A percentile compares a stretch with the other conserved stretches of the same genome.
phyloP scores from a whole-genome alignment of 1,284 basidiomycete species.

The Cryptococcus sp. region DNA sequence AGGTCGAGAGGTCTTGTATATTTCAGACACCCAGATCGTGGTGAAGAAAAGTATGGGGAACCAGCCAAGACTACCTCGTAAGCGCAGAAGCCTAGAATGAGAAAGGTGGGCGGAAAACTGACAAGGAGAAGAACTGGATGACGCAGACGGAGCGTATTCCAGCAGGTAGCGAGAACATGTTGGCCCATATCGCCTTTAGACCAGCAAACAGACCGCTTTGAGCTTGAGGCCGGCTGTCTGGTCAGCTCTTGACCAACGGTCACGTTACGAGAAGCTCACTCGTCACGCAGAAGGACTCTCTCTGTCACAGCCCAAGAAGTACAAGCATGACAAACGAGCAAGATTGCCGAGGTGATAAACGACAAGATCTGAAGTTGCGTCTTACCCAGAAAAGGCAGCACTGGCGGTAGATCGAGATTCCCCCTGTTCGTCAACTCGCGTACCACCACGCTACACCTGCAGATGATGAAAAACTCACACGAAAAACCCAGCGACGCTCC shows the following conservation, averaged over 20 bases:
- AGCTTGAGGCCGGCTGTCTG: conserved; percentile 38
- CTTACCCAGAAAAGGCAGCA: conserved; percentile 62
- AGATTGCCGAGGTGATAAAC: conserved; percentile 49
- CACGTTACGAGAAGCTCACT: conserved; percentile 28
- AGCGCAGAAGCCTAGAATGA: background rate
- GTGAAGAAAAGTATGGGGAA: conserved; percentile 86
- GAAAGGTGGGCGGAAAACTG: conserved; percentile 41
- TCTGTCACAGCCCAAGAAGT: conserved; percentile 68
- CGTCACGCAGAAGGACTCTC: conserved; percentile 58
- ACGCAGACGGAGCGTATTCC: conserved; percentile 73
- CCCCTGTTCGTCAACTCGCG: conserved; percentile 48
- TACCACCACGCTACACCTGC: too few relatives aligned
- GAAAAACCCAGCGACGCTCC: conserved; percentile 78
- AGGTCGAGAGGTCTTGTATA: conserved; percentile 58
- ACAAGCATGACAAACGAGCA: conserved; percentile 49
- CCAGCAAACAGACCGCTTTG: conserved; percentile 30
- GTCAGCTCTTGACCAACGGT: conserved; percentile 5
- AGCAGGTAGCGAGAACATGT: conserved; percentile 62
- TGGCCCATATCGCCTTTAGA: conserved; percentile 56
- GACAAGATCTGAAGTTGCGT: conserved; percentile 70
- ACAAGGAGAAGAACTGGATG: conserved; percentile 72
- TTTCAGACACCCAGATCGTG: conserved; percentile 76
- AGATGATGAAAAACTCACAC: conserved; percentile 58
- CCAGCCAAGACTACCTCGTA: conserved; percentile 64
- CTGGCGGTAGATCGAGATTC: conserved; percentile 61